Conservation (phyloP, 2,329 filamentous ascomycete species). For the Exophiala oligosperma region DNA sequence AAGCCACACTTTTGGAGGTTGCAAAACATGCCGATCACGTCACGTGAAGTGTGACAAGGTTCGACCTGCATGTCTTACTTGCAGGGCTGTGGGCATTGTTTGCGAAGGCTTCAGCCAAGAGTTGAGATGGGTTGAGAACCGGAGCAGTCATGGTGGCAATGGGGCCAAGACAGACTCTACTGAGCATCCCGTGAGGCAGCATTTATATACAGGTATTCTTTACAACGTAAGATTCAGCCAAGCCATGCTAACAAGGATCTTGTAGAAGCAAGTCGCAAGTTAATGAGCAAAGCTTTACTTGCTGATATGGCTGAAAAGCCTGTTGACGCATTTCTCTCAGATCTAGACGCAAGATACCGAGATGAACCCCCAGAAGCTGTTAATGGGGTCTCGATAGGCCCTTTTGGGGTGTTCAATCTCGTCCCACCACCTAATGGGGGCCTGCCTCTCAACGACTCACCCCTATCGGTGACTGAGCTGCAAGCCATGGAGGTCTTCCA, state of each 20-base stretch:
- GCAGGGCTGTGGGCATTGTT: conserved; percentile 30
- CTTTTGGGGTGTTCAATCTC: conserved; percentile 35
- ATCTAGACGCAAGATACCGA: conserved; percentile 34
- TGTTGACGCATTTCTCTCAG: conserved; percentile 35
- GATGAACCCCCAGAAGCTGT: conserved; percentile 21
- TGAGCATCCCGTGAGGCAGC: conserved; percentile 26
- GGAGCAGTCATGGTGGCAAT: conserved; percentile 21
- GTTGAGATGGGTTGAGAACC: conserved; percentile 33
- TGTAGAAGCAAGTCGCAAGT: conserved; percentile 33
- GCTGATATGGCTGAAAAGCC: conserved; percentile 33
- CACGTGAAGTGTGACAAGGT: conserved; percentile 41
- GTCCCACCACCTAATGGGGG: not conserved
- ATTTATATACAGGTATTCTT: conserved; percentile 35
- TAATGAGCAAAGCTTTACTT: conserved; percentile 35
- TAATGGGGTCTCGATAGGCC: conserved; percentile 33
- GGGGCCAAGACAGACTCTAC: not conserved
- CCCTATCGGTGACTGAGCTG: not conserved
- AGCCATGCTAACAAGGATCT: not conserved
- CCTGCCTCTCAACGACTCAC: not conserved
- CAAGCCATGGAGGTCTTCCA: conserved; percentile 4
- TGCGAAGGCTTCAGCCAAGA: conserved; percentile 36
- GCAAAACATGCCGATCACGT: conserved; percentile 37
- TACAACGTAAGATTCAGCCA: not conserved
- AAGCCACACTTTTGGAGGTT: conserved; percentile 36
- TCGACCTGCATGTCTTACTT: conserved; percentile 35